Evolutionary conservation across 768 basidiomycete species (phyloP).

Genomic region (Hygrocybe punicea): DNA sequence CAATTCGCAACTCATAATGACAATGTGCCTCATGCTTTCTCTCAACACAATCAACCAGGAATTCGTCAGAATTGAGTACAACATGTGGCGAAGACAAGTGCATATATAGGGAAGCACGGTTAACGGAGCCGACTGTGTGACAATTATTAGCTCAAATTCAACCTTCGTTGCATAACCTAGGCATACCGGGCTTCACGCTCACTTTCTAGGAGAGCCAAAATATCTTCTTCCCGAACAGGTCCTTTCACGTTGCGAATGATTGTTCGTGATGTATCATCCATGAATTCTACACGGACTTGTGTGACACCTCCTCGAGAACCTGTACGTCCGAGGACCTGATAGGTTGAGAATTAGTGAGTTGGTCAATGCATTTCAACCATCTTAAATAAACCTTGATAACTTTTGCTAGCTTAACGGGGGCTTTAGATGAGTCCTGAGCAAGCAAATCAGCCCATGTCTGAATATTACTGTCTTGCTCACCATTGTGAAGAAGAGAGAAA

Average conservation of each 20-base stretch:
- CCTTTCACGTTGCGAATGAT: constrained; percentile 99
- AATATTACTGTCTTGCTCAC: too few relatives aligned
- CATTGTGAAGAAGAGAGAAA: too few relatives aligned
- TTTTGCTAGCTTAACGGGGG: constrained; percentile 95
- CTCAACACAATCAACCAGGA: too few relatives aligned
- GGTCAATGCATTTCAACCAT: neutral
- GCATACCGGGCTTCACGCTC: constrained; percentile 99
- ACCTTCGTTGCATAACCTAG: neutral
- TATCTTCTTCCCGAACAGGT: constrained; percentile 93
- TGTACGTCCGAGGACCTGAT: constrained; percentile 93
- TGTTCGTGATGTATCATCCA: constrained; percentile 93
- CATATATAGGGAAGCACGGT: neutral
- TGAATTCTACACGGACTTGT: constrained; percentile 98
- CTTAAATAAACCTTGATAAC: constrained; percentile 76
- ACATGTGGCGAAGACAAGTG: too few relatives aligned
- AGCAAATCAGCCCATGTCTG: neutral
- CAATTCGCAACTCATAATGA: too few relatives aligned
- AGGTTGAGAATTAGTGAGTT: constrained; percentile 6
- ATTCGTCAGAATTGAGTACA: too few relatives aligned
- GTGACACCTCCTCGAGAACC: constrained; percentile 99
- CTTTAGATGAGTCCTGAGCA: constrained; percentile 77
- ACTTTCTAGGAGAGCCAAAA: constrained; percentile 92
- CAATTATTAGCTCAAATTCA: neutral
- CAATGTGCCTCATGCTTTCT: too few relatives aligned
- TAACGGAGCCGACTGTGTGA: neutral